Base-by-base conservation (phyloP, 192 early-diverging fungal species). In the Coemansia sp. region DNA sequence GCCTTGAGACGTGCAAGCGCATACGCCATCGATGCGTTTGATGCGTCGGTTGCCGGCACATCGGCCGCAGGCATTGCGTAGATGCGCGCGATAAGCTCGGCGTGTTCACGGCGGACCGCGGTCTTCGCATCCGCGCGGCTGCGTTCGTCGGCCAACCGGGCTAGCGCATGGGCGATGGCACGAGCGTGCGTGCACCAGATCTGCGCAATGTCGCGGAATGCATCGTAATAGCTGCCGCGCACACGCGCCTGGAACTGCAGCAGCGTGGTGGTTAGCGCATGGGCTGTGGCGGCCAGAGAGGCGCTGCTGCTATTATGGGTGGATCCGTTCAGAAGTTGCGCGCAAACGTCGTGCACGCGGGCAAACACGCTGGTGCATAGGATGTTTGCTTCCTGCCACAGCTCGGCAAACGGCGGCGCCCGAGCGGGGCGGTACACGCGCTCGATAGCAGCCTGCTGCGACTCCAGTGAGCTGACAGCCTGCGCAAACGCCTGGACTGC, bases 161-260 rank as follows among this genome's bases (percentile, higher is more conserved):
- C 39, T 62, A 82, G 44, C 3, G 58, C 72, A 30, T 66, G 58
- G 16, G 43, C 45, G 15, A 66, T 38, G 44, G 71, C 66, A 26
- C 71, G 72, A 14, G 46, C 68, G 36, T 62, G 69, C 39, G 58
- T 53, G 35, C 68, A 68, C 81, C 81, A 83, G 15, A 78, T 53
- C 70, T 83, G 81, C 15, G 81, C 81, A 5, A 75, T 64, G 46
- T 83, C 81, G 23, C 81, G 65, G 69, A 69, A 78, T 4, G 72
- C 63, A 1, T 1, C 62, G 63, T 75, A 83, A 67, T 78, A 78
- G 20, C 76, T 72, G 26, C 30, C 15, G 3, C 39, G 44, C 14
- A 75, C 76, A 7, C 81, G 75, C 15, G 16, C 30, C 72, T 75
- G 72, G 56, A 75, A 77, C 76, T 75, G 72, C 41, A 24, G 52